Evolutionary conservation across 2,329 filamentous ascomycete genomes (phyloP).

Genomic region (Hymenoscyphus occultus): DNA sequence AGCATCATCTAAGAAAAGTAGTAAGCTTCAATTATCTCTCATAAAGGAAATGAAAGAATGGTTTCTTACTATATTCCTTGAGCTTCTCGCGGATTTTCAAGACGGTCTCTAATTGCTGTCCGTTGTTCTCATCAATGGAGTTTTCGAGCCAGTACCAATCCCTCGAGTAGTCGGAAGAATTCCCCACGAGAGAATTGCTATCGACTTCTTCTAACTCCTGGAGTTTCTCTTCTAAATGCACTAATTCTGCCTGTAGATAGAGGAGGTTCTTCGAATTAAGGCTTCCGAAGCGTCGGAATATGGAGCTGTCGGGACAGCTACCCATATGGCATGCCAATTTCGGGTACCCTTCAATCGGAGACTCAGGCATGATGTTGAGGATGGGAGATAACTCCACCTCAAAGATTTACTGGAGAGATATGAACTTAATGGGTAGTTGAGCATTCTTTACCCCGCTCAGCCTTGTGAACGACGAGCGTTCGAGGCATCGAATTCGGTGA

Average conservation of each 20-base stretch:
- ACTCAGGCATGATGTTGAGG: not conserved
- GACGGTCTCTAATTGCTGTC: constrained; percentile 11
- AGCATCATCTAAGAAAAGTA: not conserved
- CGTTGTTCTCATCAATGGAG: constrained; percentile 1
- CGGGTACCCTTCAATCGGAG: constrained; percentile 10
- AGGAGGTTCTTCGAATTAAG: constrained; percentile 13
- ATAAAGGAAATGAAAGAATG: not conserved
- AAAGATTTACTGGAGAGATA: not conserved
- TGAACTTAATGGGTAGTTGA: not conserved
- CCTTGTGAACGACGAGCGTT: not conserved
- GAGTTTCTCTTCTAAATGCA: constrained; percentile 14
- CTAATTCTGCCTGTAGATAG: constrained; percentile 16
- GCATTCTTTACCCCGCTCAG: not conserved
- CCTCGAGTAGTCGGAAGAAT: constrained; percentile 7
- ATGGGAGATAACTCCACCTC: not conserved
- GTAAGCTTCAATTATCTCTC: not conserved
- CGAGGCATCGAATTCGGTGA: not conserved
- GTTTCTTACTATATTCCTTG: constrained; percentile 7
- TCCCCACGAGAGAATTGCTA: not conserved
- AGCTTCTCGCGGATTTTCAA: constrained; percentile 5
- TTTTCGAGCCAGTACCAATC: constrained; percentile 16
- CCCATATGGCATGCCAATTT: constrained; percentile 11
- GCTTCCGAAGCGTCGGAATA: constrained; percentile 11
- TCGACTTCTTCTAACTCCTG: not conserved
- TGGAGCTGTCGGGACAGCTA: not conserved